Evolutionary conservation across 306 rosid genomes (phyloP).

Genomic region (Trichosanthes cucumerina): DNA sequence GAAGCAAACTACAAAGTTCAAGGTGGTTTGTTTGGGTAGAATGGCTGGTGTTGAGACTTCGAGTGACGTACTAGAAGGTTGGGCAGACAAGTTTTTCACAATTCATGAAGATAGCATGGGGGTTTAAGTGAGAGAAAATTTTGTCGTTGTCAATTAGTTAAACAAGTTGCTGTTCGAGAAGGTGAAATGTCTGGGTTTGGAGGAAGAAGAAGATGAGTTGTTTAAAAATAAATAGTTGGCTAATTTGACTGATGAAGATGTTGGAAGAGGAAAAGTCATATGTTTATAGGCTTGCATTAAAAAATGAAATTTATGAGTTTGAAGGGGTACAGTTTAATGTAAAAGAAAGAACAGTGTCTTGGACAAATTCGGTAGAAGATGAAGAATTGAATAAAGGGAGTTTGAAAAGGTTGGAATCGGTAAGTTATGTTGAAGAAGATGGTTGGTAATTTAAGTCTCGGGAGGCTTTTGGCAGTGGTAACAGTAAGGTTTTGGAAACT

Average conservation of each 20-base stretch:
- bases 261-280: neutral
- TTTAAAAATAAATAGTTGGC: neutral
- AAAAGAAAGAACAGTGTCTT: neutral
- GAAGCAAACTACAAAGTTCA: neutral
- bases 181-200: neutral
- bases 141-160: neutral
- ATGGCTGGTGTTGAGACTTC: neutral
- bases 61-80: neutral
- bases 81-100: neutral
- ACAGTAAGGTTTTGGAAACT: neutral
- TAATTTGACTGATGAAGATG: neutral
- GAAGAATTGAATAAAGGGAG: neutral
- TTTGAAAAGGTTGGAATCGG: neutral
- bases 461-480: neutral
- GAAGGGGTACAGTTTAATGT: neutral
- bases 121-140: neutral
- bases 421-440: neutral
- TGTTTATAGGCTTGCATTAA: neutral
- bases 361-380: neutral
- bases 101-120: neutral
- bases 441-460: neutral
- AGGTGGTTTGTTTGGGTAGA: neutral
- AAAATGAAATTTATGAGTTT: neutral
- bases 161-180: neutral
- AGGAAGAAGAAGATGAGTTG: neutral